Evolutionary conservation across 2,329 filamentous ascomycete genomes (phyloP), one percentile per base, ranked within the genome.

Genomic region (Dissoconium aciculare): DNA sequence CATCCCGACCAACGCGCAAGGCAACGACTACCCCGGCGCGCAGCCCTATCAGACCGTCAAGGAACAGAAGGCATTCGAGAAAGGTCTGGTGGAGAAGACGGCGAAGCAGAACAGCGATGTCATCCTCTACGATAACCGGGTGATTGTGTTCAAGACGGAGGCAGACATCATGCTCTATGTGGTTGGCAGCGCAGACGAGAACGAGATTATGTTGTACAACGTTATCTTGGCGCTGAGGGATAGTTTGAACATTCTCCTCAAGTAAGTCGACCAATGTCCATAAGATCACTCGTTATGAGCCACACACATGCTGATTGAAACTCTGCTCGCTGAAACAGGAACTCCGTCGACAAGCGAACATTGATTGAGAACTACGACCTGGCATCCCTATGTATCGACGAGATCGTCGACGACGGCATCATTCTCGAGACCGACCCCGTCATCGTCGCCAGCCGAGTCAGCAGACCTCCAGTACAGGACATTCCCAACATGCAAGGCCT

Each of bases 341-440:
- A 91, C 69, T 83, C 83, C 17, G 85, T 91, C 30, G 89, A 98
- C 64, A 94, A 94, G 69, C 78, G 89, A 44, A 95, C 89, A 35
- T 84, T 95, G 44, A 78, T 95, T 51, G 89, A 98, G 62, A 95
- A 95, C 69, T 98, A 95, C 66, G 89, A 95, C 58, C 71, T 95
- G 13, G 81, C 94, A 39, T 80, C 84, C 10, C 72, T 98, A 32
- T 82, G 85, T 26, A 81, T 98, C 42, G 89, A 98, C 57, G 89
- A 98, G 59, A 87, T 91, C 39, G 73, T 91, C 32, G 84, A 93
- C 58, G 84, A 92, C 52, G 89, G 89, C 37, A 91, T 95, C 53
- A 87, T 98, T 47, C 73, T 98, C 38, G 89, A 98, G 63, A 95
- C 87, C 1, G 89, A 98, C 55, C 85, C 89, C 1, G 87, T 89